Evolutionary conservation across 2,329 filamentous ascomycete genomes (phyloP), one percentile per base, ranked within the genome.

Genomic region (Aspergillus proliferans): DNA sequence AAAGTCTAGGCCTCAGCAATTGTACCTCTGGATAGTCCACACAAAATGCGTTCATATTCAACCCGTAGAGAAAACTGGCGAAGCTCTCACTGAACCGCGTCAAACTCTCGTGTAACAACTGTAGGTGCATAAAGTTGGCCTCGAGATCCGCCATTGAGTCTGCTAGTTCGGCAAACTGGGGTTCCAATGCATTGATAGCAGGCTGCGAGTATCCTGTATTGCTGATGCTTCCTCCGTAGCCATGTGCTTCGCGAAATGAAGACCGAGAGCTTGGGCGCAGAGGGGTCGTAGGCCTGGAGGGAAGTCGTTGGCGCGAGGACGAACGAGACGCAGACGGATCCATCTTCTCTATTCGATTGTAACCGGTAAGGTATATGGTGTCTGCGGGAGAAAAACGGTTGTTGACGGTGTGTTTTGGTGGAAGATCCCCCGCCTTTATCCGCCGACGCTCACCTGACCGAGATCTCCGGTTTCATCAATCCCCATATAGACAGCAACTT

Each of bases 31-130:
- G 88, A 57, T 96, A 98, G 68, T 98, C 93, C 28, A 97, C 91
- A 68, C 92, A 97, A 67, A 97, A 98, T 1, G 93, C 93, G 69
- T 96, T 97, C 91, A 98, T 96, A 65, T 97, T 97, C 66, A 98
- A 70, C 2, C 93, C 93, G 62, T 97, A 98, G 42, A 98, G 73
- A 62, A 98, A 97, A 59, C 86, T 89, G 1, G 90, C 90, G 70
- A 98, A 98, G 64, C 87, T 94, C 76, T 98, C 93, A 69, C 86
- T 92, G 71, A 98, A 98, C 22, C 93, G 83, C 21, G 88, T 83
- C 58, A 98, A 72, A 62, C 88, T 95, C 74, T 97, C 92, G 65
- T 98, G 90, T 85, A 98, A 94, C 54, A 96, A 75, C 69, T 97
- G 92, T 58, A 98, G 84, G 67, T 96, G 90, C 85, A 95, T 89